phyloP scores from a whole-genome alignment of 345 rosid genomes.

The Fremontodendron californicum region DNA sequence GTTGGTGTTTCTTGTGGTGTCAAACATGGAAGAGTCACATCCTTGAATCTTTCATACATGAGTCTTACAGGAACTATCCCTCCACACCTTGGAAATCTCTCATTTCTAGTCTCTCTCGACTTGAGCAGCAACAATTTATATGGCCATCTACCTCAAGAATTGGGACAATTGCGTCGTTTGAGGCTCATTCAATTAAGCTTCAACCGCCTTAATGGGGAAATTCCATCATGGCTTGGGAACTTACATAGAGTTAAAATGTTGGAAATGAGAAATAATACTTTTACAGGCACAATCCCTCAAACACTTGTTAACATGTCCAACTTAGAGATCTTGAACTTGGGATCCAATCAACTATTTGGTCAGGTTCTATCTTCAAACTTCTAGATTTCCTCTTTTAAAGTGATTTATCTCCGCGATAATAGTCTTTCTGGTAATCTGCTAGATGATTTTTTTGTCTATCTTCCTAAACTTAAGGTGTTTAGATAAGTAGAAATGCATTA shows the following conservation, averaged over 20 bases:
- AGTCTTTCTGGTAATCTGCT: background rate
- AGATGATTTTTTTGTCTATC: background rate
- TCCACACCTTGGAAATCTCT: background rate
- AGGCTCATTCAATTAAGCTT: background rate
- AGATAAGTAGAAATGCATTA: background rate
- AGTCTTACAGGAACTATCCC: background rate
- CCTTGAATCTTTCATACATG: background rate
- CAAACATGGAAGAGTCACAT: background rate
- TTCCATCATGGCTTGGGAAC: constrained; percentile 10
- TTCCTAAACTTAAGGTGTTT: background rate
- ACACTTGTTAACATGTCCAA: constrained; percentile 5
- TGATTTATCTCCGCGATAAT: background rate
- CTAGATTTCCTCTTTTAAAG: constrained; percentile 2
- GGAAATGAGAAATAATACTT: background rate
- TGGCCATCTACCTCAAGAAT: background rate
- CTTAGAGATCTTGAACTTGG: background rate
- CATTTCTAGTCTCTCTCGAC: background rate
- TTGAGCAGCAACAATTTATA: background rate
- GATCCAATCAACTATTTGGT: background rate
- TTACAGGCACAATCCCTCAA: constrained; percentile 2
- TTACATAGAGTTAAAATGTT: background rate
- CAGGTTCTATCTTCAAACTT: constrained; percentile 5
- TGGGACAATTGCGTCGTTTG: constrained; percentile 11
- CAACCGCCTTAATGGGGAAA: background rate
- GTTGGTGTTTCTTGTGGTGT: constrained; percentile 17